Evolutionary conservation across 345 rosid species (phyloP).

Genomic region (Brassica incana): DNA sequence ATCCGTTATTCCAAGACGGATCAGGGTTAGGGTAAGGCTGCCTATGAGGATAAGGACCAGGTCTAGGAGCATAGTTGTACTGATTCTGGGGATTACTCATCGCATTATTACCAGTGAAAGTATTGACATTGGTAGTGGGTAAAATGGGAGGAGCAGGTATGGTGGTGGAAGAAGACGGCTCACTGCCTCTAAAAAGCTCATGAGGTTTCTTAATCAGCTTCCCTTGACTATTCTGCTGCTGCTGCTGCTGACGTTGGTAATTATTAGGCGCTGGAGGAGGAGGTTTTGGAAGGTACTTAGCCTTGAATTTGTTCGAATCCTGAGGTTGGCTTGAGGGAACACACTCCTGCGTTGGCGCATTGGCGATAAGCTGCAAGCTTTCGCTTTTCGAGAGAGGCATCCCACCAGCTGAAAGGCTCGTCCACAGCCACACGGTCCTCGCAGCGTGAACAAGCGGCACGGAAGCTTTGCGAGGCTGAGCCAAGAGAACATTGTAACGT

Average conservation of each 20-base stretch:
- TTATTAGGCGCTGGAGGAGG: constrained; percentile 41
- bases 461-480: constrained; percentile 76
- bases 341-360: constrained; percentile 33
- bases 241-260: constrained; percentile 29
- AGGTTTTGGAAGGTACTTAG: constrained; percentile 37
- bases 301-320: constrained; percentile 43
- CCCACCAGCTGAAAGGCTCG: constrained; percentile 68
- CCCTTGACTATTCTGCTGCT: constrained; percentile 47
- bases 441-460: constrained; percentile 84
- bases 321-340: constrained; percentile 40
- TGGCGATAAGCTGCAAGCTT: constrained; percentile 43
- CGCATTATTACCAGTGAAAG: constrained; percentile 41
- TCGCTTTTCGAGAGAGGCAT: constrained; percentile 53
- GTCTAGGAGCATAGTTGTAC: constrained; percentile 43
- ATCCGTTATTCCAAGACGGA: constrained; percentile 43
- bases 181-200: constrained; percentile 58
- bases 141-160: constrained; percentile 39
- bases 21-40: constrained; percentile 41
- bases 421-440: constrained; percentile 87
- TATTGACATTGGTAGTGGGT: constrained; percentile 43
- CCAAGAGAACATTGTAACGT: constrained; percentile 84
- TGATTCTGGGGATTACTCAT: constrained; percentile 43
- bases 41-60: constrained; percentile 43
- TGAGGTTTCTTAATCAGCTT: constrained; percentile 78
- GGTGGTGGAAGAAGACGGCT: constrained; percentile 22